These are phyloP conservation scores for Calonectria pseudoturangicola DNA, from an alignment of 2,329 filamentous ascomycete genomes.

Conservation along the genomic window DNA sequence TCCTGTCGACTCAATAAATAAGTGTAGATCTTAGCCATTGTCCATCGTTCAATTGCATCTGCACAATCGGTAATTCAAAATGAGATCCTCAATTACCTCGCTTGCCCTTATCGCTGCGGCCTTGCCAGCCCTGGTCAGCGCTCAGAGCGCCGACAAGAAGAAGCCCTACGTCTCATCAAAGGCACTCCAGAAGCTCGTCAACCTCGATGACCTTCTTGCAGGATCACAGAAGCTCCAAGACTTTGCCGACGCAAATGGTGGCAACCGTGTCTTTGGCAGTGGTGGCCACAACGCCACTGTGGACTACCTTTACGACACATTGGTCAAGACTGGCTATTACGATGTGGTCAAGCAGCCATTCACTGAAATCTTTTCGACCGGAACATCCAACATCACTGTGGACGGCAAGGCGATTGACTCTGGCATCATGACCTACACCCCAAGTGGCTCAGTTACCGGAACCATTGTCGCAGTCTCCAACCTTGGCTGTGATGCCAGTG, in stretches of 20 bases:
- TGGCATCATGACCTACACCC: constrained; percentile 68
- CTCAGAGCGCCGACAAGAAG: constrained; percentile 49
- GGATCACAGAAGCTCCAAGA: constrained; percentile 67
- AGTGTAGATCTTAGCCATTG: not conserved
- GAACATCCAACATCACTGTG: constrained; percentile 56
- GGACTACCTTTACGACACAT: constrained; percentile 65
- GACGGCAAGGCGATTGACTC: constrained; percentile 54
- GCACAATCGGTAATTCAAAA: constrained; percentile 29
- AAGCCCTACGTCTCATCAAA: constrained; percentile 61
- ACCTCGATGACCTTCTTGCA: constrained; percentile 63
- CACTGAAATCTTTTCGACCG: constrained; percentile 61
- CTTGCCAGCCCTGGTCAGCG: constrained; percentile 48
- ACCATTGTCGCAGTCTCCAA: constrained; percentile 68
- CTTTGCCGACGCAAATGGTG: constrained; percentile 64
- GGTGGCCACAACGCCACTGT: constrained; percentile 68
- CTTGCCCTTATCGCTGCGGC: constrained; percentile 53
- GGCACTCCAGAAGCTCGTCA: constrained; percentile 63
- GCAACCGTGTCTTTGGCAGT: constrained; percentile 66
- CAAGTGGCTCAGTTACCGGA: constrained; percentile 64
- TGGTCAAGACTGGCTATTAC: constrained; percentile 63
- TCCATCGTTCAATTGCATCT: not conserved
- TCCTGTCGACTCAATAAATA: constrained; percentile 17
- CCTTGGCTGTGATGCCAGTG: constrained; percentile 71
- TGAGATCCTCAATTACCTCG: constrained; percentile 49
- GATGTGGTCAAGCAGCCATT: constrained; percentile 67